Evolutionary conservation across 345 rosid genomes (phyloP), one percentile per base, ranked within the genome.

Genomic region (Euclidium syriacum): DNA sequence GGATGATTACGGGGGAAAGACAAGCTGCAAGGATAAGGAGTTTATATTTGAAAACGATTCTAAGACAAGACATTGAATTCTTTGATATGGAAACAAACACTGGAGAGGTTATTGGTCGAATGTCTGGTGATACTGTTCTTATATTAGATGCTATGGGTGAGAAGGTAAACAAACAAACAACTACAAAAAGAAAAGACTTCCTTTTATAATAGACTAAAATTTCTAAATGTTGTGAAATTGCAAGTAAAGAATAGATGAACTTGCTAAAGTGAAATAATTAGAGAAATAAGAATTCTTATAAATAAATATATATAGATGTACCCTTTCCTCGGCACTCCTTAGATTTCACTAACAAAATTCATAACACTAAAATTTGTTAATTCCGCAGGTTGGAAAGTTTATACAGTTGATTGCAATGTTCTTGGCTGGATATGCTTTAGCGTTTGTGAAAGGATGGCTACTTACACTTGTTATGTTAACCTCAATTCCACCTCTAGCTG

Each of bases 131-230:
- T 73, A 88, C 94, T 3, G 90, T 84, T 64, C 84, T 86, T 23
- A 88, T 88, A 36, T 94, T 84, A 77, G 90, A 88, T 26, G 96
- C 96, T 18, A 84, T 88, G 90, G 96, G 96, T 1, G 96, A 88
- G 73, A 88, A 86, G 85, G 96, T 88, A 75, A n/a, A n/a, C n/a
- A n/a, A n/a, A n/a, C n/a, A n/a, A n/a, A n/a, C n/a, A n/a, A n/a
- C n/a, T n/a, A n/a, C n/a, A n/a, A n/a, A n/a, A n/a, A n/a, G n/a
- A n/a, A n/a, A n/a, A n/a, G n/a, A n/a, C n/a, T n/a, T n/a, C n/a
- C n/a, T n/a, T n/a, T n/a, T n/a, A n/a, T n/a, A n/a, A n/a, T n/a
- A n/a, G n/a, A n/a, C n/a, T n/a, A n/a, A n/a, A n/a, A n/a, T n/a
- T n/a, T n/a, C n/a, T n/a, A n/a, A n/a, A n/a, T n/a, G n/a, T n/a